Percentiles rank a stretch among this genome's conserved stretches.
Conservation (phyloP, 2,329 filamentous ascomycete species). For the Chrysosporium queenslandicum region DNA sequence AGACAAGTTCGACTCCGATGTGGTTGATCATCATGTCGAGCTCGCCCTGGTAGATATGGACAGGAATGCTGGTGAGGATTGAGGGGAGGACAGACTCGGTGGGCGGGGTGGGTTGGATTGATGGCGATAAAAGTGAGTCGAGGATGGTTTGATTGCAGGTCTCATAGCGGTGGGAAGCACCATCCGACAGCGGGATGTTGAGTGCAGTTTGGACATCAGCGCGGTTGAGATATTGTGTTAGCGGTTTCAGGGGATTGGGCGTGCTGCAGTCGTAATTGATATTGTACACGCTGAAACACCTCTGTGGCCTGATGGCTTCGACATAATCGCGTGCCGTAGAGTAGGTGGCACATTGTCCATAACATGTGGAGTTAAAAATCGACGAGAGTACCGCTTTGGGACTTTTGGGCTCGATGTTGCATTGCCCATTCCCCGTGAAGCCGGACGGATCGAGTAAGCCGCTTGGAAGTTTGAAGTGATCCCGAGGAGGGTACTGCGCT, state of each 20-base stretch:
- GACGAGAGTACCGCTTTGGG: constrained; percentile 22
- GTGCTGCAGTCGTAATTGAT: constrained; percentile 27
- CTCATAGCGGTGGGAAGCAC: constrained; percentile 16
- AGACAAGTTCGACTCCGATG: constrained; percentile 27
- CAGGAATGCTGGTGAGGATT: constrained; percentile 27
- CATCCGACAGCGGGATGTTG: constrained; percentile 18
- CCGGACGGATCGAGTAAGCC: constrained; percentile 21
- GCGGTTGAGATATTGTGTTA: constrained; percentile 28
- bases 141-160: constrained; percentile 28
- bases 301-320: constrained; percentile 15
- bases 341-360: constrained; percentile 30
- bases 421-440: constrained; percentile 20
- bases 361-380: constrained; percentile 29
- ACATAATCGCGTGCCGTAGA: constrained; percentile 29
- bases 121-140: constrained; percentile 19
- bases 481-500: constrained; percentile 24
- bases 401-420: constrained; percentile 22
- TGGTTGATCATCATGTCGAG: constrained; percentile 33
- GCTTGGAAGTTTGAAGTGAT: constrained; percentile 23
- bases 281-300: constrained; percentile 30
- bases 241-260: constrained; percentile 19
- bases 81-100: constrained; percentile 28
- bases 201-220: constrained; percentile 28
- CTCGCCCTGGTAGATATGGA: constrained; percentile 32
- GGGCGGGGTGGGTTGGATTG: constrained; percentile 22